phyloP scores from a whole-genome alignment of 2,329 filamentous ascomycete species.

The Raffaelea ambrosiae region DNA sequence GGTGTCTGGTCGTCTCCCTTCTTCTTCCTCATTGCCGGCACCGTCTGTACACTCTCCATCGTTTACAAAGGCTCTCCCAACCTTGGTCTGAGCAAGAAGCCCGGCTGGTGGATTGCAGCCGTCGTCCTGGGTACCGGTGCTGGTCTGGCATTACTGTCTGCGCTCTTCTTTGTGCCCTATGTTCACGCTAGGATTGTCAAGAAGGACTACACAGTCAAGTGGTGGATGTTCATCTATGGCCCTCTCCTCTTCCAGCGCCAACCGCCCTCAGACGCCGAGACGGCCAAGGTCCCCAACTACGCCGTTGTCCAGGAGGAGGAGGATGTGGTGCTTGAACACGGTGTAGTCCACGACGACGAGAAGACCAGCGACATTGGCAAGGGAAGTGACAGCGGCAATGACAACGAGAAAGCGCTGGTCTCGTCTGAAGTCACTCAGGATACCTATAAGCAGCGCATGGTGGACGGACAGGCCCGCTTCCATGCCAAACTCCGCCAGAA shows the following conservation, averaged over 20 bases:
- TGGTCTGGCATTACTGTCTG: slow-evolving; percentile 50
- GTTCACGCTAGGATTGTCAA: slow-evolving; percentile 59
- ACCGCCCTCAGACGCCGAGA: slow-evolving; percentile 40
- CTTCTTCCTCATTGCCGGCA: slow-evolving; percentile 69
- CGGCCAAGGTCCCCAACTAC: slow-evolving; percentile 62
- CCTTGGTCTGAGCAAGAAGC: slow-evolving; percentile 57
- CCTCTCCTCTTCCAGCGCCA: slow-evolving; percentile 57
- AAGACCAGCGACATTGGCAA: slow-evolving; percentile 1
- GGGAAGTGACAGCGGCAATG: slow-evolving; percentile 13
- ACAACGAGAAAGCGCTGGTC: slow-evolving; percentile 23
- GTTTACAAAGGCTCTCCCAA: slow-evolving; percentile 74
- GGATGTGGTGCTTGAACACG: slow-evolving; percentile 22
- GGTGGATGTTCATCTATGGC: slow-evolving; percentile 53
- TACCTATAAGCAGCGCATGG: slow-evolving; percentile 55
- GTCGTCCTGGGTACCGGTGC: slow-evolving; percentile 58
- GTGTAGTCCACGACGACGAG: slow-evolving; percentile 7
- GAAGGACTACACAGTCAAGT: slow-evolving; percentile 56
- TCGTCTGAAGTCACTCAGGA: slow-evolving; percentile 39
- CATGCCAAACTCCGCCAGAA: slow-evolving; percentile 55
- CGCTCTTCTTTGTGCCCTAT: slow-evolving; percentile 66
- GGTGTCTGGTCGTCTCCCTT: slow-evolving; percentile 65
- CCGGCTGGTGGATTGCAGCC: slow-evolving; percentile 55
- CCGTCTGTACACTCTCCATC: slow-evolving; percentile 66
- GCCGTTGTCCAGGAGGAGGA: slow-evolving; percentile 63
- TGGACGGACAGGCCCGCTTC: slow-evolving; percentile 45